Conservation (phyloP, 2,329 filamentous ascomycete genomes). For the Gnomoniopsis sp. region DNA sequence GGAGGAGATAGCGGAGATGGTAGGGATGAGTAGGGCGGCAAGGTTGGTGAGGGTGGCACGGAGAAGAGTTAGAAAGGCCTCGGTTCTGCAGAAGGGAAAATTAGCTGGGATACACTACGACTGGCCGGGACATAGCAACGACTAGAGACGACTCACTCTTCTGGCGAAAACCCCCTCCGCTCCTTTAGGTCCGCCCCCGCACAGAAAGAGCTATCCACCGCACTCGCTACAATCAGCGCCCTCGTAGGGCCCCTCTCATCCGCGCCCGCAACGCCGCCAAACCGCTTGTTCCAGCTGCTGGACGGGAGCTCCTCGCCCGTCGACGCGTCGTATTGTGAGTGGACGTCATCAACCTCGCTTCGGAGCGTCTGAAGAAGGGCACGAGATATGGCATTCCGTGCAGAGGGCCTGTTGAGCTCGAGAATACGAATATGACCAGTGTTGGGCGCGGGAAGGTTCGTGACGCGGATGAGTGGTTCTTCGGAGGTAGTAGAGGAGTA, state of each 20-base stretch:
- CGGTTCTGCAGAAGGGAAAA: constrained; percentile 48
- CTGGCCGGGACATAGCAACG: background rate
- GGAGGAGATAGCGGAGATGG: constrained; percentile 82
- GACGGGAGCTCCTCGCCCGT: constrained; percentile 48
- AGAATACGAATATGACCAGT: constrained; percentile 84
- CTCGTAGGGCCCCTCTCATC: constrained; percentile 61
- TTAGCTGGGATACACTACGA: background rate
- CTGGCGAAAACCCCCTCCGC: constrained; percentile 67
- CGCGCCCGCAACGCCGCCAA: constrained; percentile 42
- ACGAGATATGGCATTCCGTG: constrained; percentile 87
- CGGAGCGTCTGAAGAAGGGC: constrained; percentile 70
- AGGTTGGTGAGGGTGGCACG: constrained; percentile 73
- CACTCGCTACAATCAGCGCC: constrained; percentile 79
- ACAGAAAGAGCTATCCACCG: constrained; percentile 85
- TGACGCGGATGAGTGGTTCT: constrained; percentile 62
- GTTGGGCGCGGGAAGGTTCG: constrained; percentile 71
- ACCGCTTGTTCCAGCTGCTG: constrained; percentile 32
- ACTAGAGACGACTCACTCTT: constrained; percentile 61
- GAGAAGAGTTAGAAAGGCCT: constrained; percentile 72
- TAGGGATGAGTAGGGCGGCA: constrained; percentile 76
- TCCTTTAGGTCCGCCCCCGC: constrained; percentile 95
- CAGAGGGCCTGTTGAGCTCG: constrained; percentile 77
- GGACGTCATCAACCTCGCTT: constrained; percentile 69
- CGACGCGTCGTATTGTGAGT: constrained; percentile 54
- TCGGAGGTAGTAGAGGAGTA: constrained; percentile 44